A percentile compares a stretch with the other conserved stretches of the same genome.
Evolutionary conservation across 805 yeast species (phyloP).

Genomic region (Yarrowia porcina): DNA sequence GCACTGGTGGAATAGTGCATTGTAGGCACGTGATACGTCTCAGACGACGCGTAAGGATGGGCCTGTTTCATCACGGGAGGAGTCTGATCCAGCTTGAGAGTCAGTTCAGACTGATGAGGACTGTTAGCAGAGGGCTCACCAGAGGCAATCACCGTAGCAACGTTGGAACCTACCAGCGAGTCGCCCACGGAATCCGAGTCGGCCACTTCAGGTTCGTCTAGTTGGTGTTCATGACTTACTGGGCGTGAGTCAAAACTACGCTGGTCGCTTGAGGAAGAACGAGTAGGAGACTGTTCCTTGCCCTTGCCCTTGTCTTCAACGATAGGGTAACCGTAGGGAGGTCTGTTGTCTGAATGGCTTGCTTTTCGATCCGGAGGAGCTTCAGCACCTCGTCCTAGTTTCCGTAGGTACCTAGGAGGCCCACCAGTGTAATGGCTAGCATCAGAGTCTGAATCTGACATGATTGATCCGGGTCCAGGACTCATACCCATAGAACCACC

Average conservation of each 20-base stretch:
- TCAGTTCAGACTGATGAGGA: slow-evolving; percentile 4
- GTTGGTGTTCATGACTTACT: not conserved
- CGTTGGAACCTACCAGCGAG: not conserved
- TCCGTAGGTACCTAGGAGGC: slow-evolving; percentile 4
- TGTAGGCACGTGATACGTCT: not conserved
- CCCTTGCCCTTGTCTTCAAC: slow-evolving; percentile 9
- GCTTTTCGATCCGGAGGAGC: not conserved
- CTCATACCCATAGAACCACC: too few species aligned
- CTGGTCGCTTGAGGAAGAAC: not conserved
- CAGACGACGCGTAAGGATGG: not conserved
- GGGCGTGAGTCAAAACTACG: slow-evolving; percentile 22
- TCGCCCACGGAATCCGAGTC: not conserved
- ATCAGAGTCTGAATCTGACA: slow-evolving; percentile 12
- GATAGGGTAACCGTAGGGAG: slow-evolving; percentile 14
- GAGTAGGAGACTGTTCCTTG: not conserved
- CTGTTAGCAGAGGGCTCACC: not conserved
- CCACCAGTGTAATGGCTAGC: slow-evolving; percentile 9
- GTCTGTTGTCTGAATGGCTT: not conserved
- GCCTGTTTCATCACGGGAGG: not conserved
- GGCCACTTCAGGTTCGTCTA: not conserved
- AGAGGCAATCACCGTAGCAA: not conserved
- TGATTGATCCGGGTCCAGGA: not conserved
- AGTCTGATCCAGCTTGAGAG: not conserved
- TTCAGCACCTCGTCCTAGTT: not conserved
- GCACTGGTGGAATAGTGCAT: not conserved